These are phyloP conservation scores for Herpetomonas tarakana DNA, from an alignment of 208 protist species.

Conservation along the genomic window DNA sequence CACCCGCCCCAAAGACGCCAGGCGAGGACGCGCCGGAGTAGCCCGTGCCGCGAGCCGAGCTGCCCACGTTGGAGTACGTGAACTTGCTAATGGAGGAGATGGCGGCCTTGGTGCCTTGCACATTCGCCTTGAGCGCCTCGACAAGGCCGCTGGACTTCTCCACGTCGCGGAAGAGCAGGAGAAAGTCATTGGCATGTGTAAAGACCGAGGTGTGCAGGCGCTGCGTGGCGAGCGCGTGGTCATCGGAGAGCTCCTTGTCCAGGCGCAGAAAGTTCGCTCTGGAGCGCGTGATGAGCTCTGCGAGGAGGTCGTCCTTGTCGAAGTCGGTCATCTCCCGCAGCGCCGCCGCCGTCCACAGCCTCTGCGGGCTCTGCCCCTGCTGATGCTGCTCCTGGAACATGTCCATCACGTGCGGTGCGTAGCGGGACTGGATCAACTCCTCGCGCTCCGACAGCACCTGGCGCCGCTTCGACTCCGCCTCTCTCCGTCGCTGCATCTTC, in stretches of 20 bases:
- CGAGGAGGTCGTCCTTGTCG: conserved; percentile 66
- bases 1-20: conserved; percentile 10
- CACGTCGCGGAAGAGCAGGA: conserved; percentile 82
- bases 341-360: conserved; percentile 5
- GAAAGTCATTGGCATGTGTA: conserved; percentile 67
- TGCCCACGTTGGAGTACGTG: conserved; percentile 35
- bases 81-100: conserved; percentile 82
- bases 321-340: conserved; percentile 31
- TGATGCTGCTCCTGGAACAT: conserved; percentile 3
- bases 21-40: neutral
- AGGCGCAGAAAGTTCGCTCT: conserved; percentile 69
- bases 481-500: conserved; percentile 22
- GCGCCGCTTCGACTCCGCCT: conserved; percentile 10
- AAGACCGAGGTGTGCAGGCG: conserved; percentile 73
- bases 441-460: conserved; percentile 43
- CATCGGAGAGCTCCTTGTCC: conserved; percentile 70
- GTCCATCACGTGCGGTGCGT: conserved; percentile 40
- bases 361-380: conserved; percentile 2
- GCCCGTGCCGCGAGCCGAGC: conserved; percentile 5
- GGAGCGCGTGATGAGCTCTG: conserved; percentile 45
- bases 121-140: conserved; percentile 75
- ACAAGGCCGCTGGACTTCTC: conserved; percentile 64
- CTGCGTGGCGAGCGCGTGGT: conserved; percentile 61
- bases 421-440: conserved; percentile 40
- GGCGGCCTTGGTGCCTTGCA: conserved; percentile 77